Evolutionary conservation across 192 early-diverging fungal genomes (phyloP), one percentile per base, ranked within the genome.

Genomic region (Linnemannia zychae): DNA sequence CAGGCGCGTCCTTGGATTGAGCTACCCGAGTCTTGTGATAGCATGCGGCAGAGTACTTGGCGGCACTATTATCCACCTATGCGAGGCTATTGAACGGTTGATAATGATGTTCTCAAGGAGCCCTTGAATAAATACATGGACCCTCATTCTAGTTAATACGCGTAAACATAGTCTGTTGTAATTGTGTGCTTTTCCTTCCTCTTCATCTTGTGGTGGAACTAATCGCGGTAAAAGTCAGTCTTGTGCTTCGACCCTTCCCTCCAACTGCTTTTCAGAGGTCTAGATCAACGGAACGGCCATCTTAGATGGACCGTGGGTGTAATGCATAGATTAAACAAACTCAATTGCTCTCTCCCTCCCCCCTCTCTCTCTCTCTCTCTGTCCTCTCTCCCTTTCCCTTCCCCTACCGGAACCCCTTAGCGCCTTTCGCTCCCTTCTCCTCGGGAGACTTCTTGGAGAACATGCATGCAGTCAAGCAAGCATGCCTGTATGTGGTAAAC

Each of bases 31-130:
- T 63, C 57, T 31, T 7, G 9, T 15, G 31, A 63, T 3, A 63
- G 57, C 57, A 63, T 63, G 57, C 57, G n/a, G 13, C 57, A 63
- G 57, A 63, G 57, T 24, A 63, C 13, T 24, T 63, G 57, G 57
- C 12, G 2, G 11, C 15, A 63, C 24, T 63, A 28, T n/a, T 57
- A 28, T 57, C 52, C n/a, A 28, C n/a, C n/a, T 13, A 28, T 33
- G 57, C 1, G 12, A 0, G 9, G 1, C 12, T 63, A 31, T 13
- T 63, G 28, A 63, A 33, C 9, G 40, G 9, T 44, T 9, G 40
- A 44, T 9, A 44, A 44, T 44, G 40, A 9, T 44, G 9, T 44
- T 44, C 4, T 44, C 40, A 9, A 44, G 40, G 9, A 44, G 3
- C 40, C 40, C 40, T 44, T 6, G 40, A 44, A 44, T 44, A 44